phyloP scores from a whole-genome alignment of 805 yeast species.

The Wickerhamomyces queroliae region DNA sequence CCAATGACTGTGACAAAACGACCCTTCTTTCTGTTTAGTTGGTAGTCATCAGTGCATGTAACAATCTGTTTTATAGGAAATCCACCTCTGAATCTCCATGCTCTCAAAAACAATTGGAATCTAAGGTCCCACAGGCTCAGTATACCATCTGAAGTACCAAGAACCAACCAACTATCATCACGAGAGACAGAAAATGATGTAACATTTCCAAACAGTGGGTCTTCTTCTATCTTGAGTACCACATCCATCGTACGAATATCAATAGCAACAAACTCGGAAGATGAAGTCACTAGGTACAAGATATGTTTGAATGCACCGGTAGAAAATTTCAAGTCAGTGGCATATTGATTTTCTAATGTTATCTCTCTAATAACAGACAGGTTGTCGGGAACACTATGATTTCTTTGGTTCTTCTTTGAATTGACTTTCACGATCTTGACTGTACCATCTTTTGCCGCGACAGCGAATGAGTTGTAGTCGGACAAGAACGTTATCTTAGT shows the following conservation, averaged over 20 bases:
- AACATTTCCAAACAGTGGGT: conserved; percentile 60
- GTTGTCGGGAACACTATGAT: conserved; percentile 10
- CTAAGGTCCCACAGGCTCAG: conserved; percentile 80
- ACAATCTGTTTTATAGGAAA: conserved; percentile 44
- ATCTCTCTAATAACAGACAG: conserved; percentile 34
- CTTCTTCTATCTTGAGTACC: conserved; percentile 40
- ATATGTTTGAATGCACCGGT: conserved; percentile 31
- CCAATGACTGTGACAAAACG: conserved; percentile 56
- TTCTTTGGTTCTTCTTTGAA: conserved; percentile 19
- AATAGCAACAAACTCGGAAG: conserved; percentile 42
- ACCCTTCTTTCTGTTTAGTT: conserved; percentile 28
- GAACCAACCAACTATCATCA: conserved; percentile 52
- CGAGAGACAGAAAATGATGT: conserved; percentile 53
- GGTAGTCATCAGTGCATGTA: conserved; percentile 35
- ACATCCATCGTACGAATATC: conserved; percentile 55
- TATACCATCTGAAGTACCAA: conserved; percentile 74
- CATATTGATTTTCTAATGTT: conserved; percentile 35
- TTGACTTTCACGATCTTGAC: conserved; percentile 32
- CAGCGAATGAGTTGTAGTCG: conserved; percentile 53
- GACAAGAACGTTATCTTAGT: conserved; percentile 45
- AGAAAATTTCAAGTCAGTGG: conserved; percentile 37
- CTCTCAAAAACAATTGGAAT: conserved; percentile 51
- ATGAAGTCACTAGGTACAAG: conserved; percentile 47
- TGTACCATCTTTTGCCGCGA: conserved; percentile 34
- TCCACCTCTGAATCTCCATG: conserved; percentile 53